Conservation (phyloP, 352 stramenopile species). For the Phytophthora citrophthora region DNA sequence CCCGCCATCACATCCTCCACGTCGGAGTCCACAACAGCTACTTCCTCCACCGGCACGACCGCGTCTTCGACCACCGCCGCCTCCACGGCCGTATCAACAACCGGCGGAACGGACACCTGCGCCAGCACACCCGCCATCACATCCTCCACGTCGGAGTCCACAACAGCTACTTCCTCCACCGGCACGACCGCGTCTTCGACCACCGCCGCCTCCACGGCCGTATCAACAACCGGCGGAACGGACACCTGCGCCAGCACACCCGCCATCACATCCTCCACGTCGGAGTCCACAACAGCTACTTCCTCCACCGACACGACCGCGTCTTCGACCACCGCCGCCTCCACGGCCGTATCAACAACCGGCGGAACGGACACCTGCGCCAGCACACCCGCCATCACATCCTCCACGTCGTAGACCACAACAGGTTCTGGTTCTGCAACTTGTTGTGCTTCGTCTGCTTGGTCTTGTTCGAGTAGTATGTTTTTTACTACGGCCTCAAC, state of each 20-base stretch:
- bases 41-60: background rate
- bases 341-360: background rate
- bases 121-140: background rate
- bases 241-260: too few species aligned
- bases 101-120: too few species aligned
- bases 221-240: too few species aligned
- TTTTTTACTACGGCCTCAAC: slow-evolving; percentile 9
- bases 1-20: slow-evolving; percentile 1
- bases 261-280: too few species aligned
- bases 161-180: background rate
- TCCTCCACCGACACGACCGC: background rate
- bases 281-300: background rate
- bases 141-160: background rate
- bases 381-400: too few species aligned
- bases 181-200: background rate
- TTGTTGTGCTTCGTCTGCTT: too few species aligned
- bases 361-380: too few species aligned
- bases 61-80: background rate
- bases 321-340: background rate
- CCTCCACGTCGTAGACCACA: background rate
- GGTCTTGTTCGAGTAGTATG: background rate
- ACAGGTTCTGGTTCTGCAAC: too few species aligned
- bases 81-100: background rate
- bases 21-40: background rate
- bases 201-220: background rate